Evolutionary conservation across 805 yeast genomes (phyloP), one percentile per base, ranked within the genome.

Genomic region (Saturnispora silvae): DNA sequence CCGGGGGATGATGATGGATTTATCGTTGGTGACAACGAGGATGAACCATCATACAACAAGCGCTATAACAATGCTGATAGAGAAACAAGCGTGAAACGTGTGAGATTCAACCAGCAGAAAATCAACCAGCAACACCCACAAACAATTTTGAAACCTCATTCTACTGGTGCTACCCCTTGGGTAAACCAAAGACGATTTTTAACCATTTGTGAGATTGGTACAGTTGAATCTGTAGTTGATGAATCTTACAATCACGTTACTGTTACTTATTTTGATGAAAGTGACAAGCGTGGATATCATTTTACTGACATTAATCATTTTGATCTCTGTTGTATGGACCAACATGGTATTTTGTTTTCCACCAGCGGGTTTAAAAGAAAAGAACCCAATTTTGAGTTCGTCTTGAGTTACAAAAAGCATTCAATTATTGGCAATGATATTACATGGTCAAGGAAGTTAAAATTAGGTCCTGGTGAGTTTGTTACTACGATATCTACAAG

Each of bases 141-240:
- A 6, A 4, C 31, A 15, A 13, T 35, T n/a, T 30, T 40, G 6
- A 63, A 60, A 32, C 87, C 96, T 1, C 80, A 76, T 47, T 84
- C 94, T 3, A 81, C 84, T 1, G 97, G 97, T 1, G 72, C 81
- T 5, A 89, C 97, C 0, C 95, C 95, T 0, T 86, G 87, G 80
- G 57, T 59, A 23, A 38, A 42, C 17, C 64, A 75, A 36, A 71
- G 89, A 56, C 66, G 95, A 37, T 87, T 85, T 49, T 59, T 89
- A 28, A 75, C 85, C 16, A 83, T 87, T 68, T 83, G 83, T 48
- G 65, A 79, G 8, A 61, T 76, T 20, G 98, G 96, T 0, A 82
- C 83, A 52, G 80, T 77, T 0, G 81, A 94, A 74, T 66, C 85
- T 1, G 92, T 83, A 10, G 68, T 71, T 36, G 75, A 68, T 43